Evolutionary conservation across 805 yeast species (phyloP).

Genomic region (Yarrowia keelungensis): DNA sequence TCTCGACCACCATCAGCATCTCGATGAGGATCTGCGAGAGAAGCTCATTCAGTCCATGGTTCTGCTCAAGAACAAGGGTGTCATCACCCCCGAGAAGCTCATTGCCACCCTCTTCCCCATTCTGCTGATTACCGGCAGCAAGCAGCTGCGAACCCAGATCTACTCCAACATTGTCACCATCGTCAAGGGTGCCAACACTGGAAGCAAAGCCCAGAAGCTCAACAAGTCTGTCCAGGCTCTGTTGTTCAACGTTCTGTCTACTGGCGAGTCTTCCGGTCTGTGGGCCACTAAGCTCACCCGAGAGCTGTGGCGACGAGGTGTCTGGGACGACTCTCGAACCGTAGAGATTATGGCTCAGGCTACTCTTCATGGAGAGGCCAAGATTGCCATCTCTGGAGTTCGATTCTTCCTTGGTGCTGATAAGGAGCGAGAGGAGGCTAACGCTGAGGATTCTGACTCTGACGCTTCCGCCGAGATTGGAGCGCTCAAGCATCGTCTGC

Average conservation of each 20-base stretch:
- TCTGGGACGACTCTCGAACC: conserved; percentile 97
- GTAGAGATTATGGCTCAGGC: conserved; percentile 99
- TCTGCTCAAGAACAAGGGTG: conserved; percentile 86
- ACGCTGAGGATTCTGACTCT: conserved; percentile 67
- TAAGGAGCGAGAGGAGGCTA: conserved; percentile 84
- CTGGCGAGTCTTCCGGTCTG: conserved; percentile 80
- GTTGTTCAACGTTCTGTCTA: conserved; percentile 83
- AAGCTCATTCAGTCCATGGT: conserved; percentile 88
- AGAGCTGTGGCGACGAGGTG: conserved; percentile 96
- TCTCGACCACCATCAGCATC: conserved; percentile 75
- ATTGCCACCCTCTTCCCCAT: conserved; percentile 91
- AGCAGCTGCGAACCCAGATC: conserved; percentile 80
- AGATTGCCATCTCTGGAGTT: conserved; percentile 89
- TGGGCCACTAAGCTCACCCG: conserved; percentile 97
- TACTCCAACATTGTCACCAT: conserved; percentile 79
- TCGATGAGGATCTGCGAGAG: conserved; percentile 86
- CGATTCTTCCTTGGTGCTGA: conserved; percentile 94
- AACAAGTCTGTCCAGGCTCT: conserved; percentile 92
- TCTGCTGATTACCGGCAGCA: conserved; percentile 70
- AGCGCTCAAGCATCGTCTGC: conserved; percentile 78
- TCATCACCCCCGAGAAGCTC: conserved; percentile 77
- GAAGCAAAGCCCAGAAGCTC: conserved; percentile 87
- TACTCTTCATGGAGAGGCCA: conserved; percentile 77
- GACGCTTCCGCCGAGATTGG: conserved; percentile 62
- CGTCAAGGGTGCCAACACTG: conserved; percentile 81